Conservation (phyloP, 495 filamentous ascomycete genomes). For the Aspergillus biplanus region DNA sequence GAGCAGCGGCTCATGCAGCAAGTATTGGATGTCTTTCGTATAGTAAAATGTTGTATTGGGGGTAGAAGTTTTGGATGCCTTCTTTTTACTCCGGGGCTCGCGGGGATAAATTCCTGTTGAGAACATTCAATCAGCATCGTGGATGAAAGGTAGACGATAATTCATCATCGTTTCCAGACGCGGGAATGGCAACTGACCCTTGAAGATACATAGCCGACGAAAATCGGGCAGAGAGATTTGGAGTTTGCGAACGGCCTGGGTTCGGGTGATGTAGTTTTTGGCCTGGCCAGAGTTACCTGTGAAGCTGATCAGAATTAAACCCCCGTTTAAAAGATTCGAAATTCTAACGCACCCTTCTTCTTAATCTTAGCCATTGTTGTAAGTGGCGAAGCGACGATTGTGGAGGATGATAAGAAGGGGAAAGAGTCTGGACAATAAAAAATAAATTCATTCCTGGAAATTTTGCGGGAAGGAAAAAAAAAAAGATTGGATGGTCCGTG, state of each 20-base stretch:
- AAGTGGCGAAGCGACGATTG: conserved; percentile 29
- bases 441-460: not conserved
- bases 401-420: conserved; percentile 29
- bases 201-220: conserved; percentile 97
- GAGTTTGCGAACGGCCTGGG: conserved; percentile 94
- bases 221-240: conserved; percentile 97
- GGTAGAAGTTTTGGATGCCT: conserved; percentile 88
- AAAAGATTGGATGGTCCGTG: conserved; percentile 43
- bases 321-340: not conserved
- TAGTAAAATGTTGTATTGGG: conserved; percentile 97
- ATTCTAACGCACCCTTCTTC: conserved; percentile 73
- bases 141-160: not conserved
- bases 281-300: conserved; percentile 84
- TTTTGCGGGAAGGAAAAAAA: not conserved
- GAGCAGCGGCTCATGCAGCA: conserved; percentile 95
- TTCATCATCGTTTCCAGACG: not conserved
- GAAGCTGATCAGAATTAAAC: conserved; percentile 12
- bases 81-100: conserved; percentile 95
- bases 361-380: conserved; percentile 78
- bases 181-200: conserved; percentile 58
- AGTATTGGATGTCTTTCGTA: conserved; percentile 96
- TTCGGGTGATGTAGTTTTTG: conserved; percentile 98
- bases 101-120: conserved; percentile 85
- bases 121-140: not conserved
- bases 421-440: conserved; percentile 11